Base-by-base conservation (phyloP, 2,329 filamentous ascomycete species). In the Fusarium devonianum region DNA sequence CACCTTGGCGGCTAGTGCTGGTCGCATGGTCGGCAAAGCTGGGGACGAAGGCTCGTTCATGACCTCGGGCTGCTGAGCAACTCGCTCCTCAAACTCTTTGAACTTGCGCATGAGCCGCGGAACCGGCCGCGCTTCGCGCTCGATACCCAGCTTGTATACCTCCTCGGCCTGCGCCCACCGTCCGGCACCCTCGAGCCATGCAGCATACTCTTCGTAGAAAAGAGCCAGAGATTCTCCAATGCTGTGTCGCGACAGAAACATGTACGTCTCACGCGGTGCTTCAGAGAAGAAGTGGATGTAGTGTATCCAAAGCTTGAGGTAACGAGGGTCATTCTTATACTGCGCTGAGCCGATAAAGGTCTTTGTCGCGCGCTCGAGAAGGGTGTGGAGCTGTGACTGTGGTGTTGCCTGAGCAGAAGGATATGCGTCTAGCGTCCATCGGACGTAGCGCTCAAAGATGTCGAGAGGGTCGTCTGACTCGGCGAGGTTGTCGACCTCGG, bases 151-250 rank as follows among this genome's bases (percentile, higher is more conserved):
- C 63, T 87, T 86, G 70, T 95, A 97, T 1, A 99, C 89, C 71
- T 99, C 94, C 63, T 96, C 92, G 1, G 94, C 93, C 71, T 99
- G 94, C 16, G 79, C 82, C 89, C 91, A 97, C 57, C 93, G 81
- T 11, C 86, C 89, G 6, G 87, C 89, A 25, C 84, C 80, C 74
- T 99, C 94, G 6, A 99, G 78, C 90, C 92, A 97, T 2, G 85
- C 88, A 1, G 94, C 92, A 68, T 96, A 99, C 67, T 97, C 94
- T 70, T 99, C 94, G 72, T 99, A 99, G 71, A 92, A 99, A 4
- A 97, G 77, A 2, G 94, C 94, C 3, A 99, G 81, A 1, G 81
- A 78, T 66, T 97, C 92, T 53, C 93, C 94, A 52, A 99, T 90
- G 56, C 81, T 82, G 68, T 99, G 92, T 39, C 92, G 88, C 10